These are phyloP conservation scores for Claviceps africana DNA, from an alignment of 2,329 filamentous ascomycete species.

Conservation along the genomic window DNA sequence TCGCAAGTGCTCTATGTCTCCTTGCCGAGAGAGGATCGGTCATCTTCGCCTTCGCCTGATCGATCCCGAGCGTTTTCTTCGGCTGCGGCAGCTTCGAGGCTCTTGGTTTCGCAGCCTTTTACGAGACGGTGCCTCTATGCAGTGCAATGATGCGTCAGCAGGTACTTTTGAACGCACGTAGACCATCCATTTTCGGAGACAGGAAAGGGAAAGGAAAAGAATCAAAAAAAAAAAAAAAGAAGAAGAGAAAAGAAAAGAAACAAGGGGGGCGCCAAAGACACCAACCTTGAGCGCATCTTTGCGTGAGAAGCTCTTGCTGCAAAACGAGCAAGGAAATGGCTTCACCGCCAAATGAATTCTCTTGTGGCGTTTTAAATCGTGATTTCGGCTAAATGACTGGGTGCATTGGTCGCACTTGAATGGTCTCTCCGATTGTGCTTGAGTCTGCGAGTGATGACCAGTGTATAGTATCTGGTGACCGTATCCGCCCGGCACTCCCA, in stretches of 20 bases:
- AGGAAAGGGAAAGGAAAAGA: too few relatives aligned
- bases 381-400: slow-evolving; percentile 90
- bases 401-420: slow-evolving; percentile 91
- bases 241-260: too few relatives aligned
- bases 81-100: slow-evolving; percentile 11
- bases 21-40: slow-evolving; percentile 3
- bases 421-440: slow-evolving; percentile 56
- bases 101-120: slow-evolving; percentile 42
- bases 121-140: slow-evolving; percentile 46
- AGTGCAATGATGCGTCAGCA: not conserved
- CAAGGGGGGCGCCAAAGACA: too few relatives aligned
- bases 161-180: too few relatives aligned
- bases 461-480: slow-evolving; percentile 49
- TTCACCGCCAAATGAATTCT: slow-evolving; percentile 90
- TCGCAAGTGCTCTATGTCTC: not conserved
- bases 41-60: slow-evolving; percentile 6
- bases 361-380: slow-evolving; percentile 92
- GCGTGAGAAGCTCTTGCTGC: slow-evolving; percentile 91
- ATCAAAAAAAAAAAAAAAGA: too few relatives aligned
- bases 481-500: slow-evolving; percentile 41
- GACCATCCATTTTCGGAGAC: too few relatives aligned
- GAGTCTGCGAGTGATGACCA: slow-evolving; percentile 34
- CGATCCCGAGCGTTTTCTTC: slow-evolving; percentile 9
- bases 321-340: slow-evolving; percentile 81
- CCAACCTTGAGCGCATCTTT: slow-evolving; percentile 94